Base-by-base conservation (phyloP, 1,284 basidiomycete species). In the Moniliella sp. region DNA sequence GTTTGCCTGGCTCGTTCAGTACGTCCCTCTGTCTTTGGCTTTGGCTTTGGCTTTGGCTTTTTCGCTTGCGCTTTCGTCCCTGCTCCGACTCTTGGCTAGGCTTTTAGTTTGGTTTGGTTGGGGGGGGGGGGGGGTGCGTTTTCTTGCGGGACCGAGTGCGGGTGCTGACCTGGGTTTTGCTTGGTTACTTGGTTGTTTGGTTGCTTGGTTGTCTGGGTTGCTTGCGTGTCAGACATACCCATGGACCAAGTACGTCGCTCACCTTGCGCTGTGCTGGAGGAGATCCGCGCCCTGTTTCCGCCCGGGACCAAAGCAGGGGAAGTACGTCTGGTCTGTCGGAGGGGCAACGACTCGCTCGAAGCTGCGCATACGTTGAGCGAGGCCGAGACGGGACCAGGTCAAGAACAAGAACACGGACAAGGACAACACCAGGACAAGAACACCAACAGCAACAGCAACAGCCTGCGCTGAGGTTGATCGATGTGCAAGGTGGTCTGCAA, bases 191-290 rank as follows among this genome's bases (percentile, higher is more conserved):
- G 10, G 19, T 30, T 14, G 35, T 42, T 44, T 37, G 28, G 48
- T 36, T 33, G 33, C 26, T 15, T 43, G 13, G 26, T 27, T 12
- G 38, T 37, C 5, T 17, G 37, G 5, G 28, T 33, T 12, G 17
- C 37, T 11, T 39, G 28, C 4, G 13, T 32, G 4, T 28, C 34
- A 78, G 78, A 83, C 59, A 62, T 93, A 27, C 83, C 83, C 39
- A 91, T 91, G 62, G 82, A 88, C 51, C 82, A 82, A 46, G 86
- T 86, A 65, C 82, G 78, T 1, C 83, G 80, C 12, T 81, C 82
- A 64, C 84, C 84, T n/a, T 8, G 11, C 19, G 13, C 15, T 4
- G n/a, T 16, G 7, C 15, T 27, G 11, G n/a, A 19, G 3, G 19
- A 16, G 7, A 18, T 17, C 13, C 10, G 19, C 15, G 13, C 4